These are phyloP conservation scores for Talaromyces piceae DNA, from an alignment of 2,329 filamentous ascomycete genomes.

Conservation along the genomic window DNA sequence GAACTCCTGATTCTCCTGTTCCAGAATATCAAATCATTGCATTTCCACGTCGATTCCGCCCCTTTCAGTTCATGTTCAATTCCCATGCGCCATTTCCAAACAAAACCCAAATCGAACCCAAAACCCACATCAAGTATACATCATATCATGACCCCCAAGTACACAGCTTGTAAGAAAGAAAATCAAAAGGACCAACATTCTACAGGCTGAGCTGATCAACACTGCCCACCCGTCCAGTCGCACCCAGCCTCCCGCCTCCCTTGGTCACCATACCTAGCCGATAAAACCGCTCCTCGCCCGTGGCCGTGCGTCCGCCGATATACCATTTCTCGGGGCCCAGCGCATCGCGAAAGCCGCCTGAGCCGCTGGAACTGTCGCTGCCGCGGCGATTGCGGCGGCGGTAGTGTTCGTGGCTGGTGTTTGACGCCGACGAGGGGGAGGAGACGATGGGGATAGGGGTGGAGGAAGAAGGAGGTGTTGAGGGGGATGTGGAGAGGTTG, in stretches of 20 bases:
- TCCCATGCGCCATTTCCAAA: too few relatives aligned
- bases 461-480: constrained; percentile 16
- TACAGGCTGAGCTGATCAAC: constrained; percentile 44
- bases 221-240: constrained; percentile 37
- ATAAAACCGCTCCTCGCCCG: constrained; percentile 44
- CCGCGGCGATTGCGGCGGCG: constrained; percentile 39
- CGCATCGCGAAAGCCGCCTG: constrained; percentile 41
- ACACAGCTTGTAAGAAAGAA: too few relatives aligned
- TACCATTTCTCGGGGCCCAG: constrained; percentile 45
- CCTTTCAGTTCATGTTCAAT: too few relatives aligned
- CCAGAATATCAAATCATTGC: too few relatives aligned
- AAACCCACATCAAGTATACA: too few relatives aligned
- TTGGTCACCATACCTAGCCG: constrained; percentile 42
- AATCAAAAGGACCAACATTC: too few relatives aligned
- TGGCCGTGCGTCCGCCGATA: constrained; percentile 41
- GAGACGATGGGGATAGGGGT: constrained; percentile 32
- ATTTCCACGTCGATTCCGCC: too few relatives aligned
- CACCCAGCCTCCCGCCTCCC: constrained; percentile 34
- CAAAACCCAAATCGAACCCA: too few relatives aligned
- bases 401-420: constrained; percentile 20
- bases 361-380: constrained; percentile 41
- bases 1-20: too few relatives aligned
- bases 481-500: constrained; percentile 3
- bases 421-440: too few relatives aligned
- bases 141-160: background rate